phyloP scores from a whole-genome alignment of 225 moss, liverwort and hornwort genomes.

The Pseudoscleropodium purum region DNA sequence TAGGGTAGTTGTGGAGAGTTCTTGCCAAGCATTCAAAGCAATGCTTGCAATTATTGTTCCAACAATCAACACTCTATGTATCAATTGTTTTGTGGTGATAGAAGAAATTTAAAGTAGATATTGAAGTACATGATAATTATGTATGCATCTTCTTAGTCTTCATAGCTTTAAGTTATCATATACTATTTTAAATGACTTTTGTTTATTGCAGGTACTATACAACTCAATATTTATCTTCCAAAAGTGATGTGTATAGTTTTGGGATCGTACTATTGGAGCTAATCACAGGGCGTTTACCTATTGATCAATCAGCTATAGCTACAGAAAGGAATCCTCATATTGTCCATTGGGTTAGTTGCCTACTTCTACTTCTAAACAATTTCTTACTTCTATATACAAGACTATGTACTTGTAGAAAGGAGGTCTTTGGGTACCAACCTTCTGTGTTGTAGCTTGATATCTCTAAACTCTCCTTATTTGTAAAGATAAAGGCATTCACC shows the following conservation, averaged over 20 bases:
- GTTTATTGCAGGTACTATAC: conserved; percentile 8
- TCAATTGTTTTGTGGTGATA: no score
- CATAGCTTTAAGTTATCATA: background rate
- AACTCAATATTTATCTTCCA: conserved; percentile 35
- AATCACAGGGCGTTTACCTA: conserved; percentile 25
- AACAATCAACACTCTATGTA: background rate
- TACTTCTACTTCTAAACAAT: background rate
- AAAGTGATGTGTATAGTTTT: conserved; percentile 78
- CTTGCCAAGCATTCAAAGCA: background rate
- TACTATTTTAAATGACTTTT: background rate
- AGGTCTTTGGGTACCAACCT: background rate
- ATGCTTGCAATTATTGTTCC: background rate
- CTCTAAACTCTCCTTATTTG: background rate
- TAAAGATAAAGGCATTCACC: background rate
- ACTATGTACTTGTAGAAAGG: background rate
- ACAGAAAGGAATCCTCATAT: background rate
- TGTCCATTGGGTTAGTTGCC: background rate
- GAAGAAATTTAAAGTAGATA: background rate
- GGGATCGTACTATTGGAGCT: conserved; percentile 62
- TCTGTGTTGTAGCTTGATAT: background rate
- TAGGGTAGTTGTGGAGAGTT: background rate
- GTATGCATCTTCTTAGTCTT: background rate
- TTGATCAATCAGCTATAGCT: background rate
- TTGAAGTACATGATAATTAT: no score
- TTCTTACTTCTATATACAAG: background rate